These are phyloP conservation scores for Wickerhamomyces pijperi DNA, from an alignment of 805 yeast species.

Conservation along the genomic window DNA sequence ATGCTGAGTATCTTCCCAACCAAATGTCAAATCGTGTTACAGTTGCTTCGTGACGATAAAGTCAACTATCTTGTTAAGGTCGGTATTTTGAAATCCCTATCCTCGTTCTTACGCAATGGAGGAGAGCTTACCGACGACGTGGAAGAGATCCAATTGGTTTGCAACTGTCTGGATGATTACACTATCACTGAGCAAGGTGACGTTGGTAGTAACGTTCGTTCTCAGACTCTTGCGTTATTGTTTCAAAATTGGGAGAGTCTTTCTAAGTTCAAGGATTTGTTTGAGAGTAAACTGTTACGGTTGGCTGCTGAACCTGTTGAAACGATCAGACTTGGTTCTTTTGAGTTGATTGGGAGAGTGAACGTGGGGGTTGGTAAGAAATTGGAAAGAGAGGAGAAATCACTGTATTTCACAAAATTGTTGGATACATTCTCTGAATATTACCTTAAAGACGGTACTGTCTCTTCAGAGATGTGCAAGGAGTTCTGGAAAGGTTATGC, in stretches of 20 bases:
- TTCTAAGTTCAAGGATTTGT: conserved; percentile 4
- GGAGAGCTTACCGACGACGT: background rate
- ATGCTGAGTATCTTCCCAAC: conserved; percentile 7
- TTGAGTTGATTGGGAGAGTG: conserved; percentile 23
- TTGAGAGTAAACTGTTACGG: conserved; percentile 33
- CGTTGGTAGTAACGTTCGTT: conserved; percentile 72
- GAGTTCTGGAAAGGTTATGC: conserved; percentile 47
- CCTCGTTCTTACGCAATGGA: conserved; percentile 3
- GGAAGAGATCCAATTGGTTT: background rate
- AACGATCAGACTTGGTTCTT: conserved; percentile 33
- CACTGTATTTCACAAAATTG: conserved; percentile 21
- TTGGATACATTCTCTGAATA: conserved; percentile 14
- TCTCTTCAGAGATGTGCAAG: conserved; percentile 2
- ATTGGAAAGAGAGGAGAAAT: conserved; percentile 7
- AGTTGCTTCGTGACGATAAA: conserved; percentile 13
- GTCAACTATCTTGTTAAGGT: conserved; percentile 13
- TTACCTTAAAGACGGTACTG: conserved; percentile 6
- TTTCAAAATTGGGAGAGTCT: conserved; percentile 15
- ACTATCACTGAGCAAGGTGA: conserved; percentile 78
- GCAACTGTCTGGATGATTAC: conserved; percentile 55
- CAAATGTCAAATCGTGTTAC: conserved; percentile 5
- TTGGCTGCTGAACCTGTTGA: conserved; percentile 57
- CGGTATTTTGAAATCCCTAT: conserved; percentile 9
- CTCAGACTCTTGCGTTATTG: conserved; percentile 34
- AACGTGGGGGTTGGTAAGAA: no score